Base-by-base conservation (phyloP, 306 rosid species). In the Lathyrus aphaca region DNA sequence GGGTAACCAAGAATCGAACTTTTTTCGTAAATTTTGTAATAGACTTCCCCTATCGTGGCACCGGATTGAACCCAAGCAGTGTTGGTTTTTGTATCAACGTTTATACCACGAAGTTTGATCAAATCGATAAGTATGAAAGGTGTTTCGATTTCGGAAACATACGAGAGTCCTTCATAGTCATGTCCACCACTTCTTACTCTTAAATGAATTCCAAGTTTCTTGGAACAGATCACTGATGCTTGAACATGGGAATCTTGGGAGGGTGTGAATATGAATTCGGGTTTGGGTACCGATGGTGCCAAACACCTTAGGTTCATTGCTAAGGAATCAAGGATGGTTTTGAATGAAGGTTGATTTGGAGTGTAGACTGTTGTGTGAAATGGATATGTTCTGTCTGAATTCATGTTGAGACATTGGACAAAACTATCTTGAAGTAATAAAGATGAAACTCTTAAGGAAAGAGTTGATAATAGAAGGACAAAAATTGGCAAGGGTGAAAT, bases 41-140 rank as follows among this genome's bases (percentile, higher is more conserved):
- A 87, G 25, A 84, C 82, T 65, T 87, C 91, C 0, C 96, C 94
- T 0, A 75, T 49, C 0, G 91, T 82, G 3, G 94, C 85, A 2
- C 94, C 94, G 1, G 91, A 82, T 72, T 87, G 88, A 45, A 82
- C 69, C 94, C 94, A 90, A 45, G 94, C 96, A 0, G 79, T 87
- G 55, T 79, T 72, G 19, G 77, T 66, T 18, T 61, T 62, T 1
- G 80, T 23, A 10, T 85, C 78, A 8, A 86, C 45, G 5, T 76
- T 57, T 29, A 85, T 42, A 3, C 76, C 74, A 0, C 84, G 76
- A 5, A 85, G 80, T 39, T 85, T 75, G 39, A 43, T 16, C 18
- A 89, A 38, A 50, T 89, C 92, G 5, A 85, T 14, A 17, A 89
- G 23, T 62, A 86, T 57, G 75, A 85, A 86, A 10, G 88, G 85